Base-by-base conservation (phyloP, 768 basidiomycete genomes). In the Dioszegia crocea region DNA sequence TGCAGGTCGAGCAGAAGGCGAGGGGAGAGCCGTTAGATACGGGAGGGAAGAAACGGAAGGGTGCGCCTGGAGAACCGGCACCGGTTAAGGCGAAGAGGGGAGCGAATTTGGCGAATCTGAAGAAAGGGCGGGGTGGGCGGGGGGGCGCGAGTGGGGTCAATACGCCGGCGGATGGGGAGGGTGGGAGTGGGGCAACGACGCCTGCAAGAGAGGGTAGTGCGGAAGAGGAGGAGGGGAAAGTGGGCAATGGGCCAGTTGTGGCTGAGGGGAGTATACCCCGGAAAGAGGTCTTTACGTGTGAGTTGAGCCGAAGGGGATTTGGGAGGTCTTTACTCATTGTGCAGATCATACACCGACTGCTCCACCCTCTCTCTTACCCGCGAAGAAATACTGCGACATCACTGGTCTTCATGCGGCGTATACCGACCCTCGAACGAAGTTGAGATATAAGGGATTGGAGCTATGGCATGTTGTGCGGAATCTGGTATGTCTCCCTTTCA, bases 331-430 rank as follows among this genome's bases (percentile, higher is more conserved):
- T 36, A 19, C 53, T 53, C 44, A 60, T 23, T 33, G 19, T 14
- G 40, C 52, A 76, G 74, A 75, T 51, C 68, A 75, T 44, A 74
- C 75, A 26, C 73, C 75, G 17, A 62, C 70, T 12, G 79, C 78
- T 0, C 78, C 78, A 5, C 79, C 79, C 1, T 76, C 75, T 0
- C 62, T 80, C 1, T 48, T 77, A 3, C 79, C 79, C 4, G 58
- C 76, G 0, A 80, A 79, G 62, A 79, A 79, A 52, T 80, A 79
- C 64, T 80, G 80, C 73, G 80, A 80, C 52, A 74, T 80, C 41
- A 80, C 80, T 1, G 80, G 80, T 0, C 73, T 80, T 12, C 73
- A 75, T 47, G 77, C 75, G 19, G 57, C 63, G 3, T 79, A 79
- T 63, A 74, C 74, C 11, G 78, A 79, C 59, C 78, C 79, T 9